Conservation (phyloP, 2,329 filamentous ascomycete genomes). For the Paraphoma chrysanthemicola region DNA sequence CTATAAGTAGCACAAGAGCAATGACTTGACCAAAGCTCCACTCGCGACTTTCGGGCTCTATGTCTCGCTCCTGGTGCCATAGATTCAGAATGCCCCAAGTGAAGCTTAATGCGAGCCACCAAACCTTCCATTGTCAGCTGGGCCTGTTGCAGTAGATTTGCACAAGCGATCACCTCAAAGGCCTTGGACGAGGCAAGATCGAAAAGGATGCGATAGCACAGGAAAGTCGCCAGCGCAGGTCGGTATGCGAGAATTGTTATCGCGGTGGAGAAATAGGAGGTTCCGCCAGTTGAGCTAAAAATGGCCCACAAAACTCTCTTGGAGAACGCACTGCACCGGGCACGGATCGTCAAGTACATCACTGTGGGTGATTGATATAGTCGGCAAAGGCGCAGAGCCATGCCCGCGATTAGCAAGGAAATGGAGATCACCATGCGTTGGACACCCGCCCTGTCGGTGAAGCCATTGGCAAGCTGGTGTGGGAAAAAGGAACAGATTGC, state of each 20-base stretch:
- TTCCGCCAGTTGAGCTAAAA: not conserved
- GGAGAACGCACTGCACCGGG: not conserved
- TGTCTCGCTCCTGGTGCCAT: not conserved
- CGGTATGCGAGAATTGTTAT: not conserved
- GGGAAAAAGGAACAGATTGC: too few species aligned
- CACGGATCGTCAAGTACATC: not conserved
- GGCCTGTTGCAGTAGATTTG: not conserved
- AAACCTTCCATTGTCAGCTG: not conserved
- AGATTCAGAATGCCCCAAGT: not conserved
- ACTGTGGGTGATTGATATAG: not conserved
- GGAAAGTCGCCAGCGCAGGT: not conserved
- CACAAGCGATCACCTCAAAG: not conserved
- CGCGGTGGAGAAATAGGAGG: not conserved
- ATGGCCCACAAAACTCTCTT: not conserved
- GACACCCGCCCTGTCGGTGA: too few species aligned
- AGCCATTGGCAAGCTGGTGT: too few species aligned
- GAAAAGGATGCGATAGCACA: not conserved
- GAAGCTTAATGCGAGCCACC: not conserved
- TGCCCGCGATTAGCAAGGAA: not conserved
- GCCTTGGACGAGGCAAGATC: not conserved
- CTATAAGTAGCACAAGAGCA: not conserved
- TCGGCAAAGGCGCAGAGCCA: not conserved
- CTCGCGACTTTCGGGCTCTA: not conserved
- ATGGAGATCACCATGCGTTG: too few species aligned
- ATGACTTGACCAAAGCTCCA: not conserved